A percentile compares a stretch with the other conserved stretches of the same genome.
phyloP scores from a whole-genome alignment of 768 basidiomycete genomes.

The Tricholoma furcatifolium region DNA sequence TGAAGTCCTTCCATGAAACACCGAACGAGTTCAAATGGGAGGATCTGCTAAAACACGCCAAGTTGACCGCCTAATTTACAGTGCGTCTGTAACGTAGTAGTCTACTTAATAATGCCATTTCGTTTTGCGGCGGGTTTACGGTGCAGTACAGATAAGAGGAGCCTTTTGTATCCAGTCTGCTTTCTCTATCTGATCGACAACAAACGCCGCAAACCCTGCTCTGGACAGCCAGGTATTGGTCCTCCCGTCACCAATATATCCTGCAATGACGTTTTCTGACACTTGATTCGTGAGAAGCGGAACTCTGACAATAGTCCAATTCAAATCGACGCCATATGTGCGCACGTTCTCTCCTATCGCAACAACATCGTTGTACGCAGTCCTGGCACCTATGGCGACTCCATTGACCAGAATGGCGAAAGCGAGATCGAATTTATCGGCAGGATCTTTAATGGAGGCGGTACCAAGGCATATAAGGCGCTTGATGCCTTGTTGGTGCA shows the following conservation, averaged over 20 bases:
- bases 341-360: conserved; percentile 59
- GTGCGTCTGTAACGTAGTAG: background rate
- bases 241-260: conserved; percentile 67
- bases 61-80: conserved; percentile 22
- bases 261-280: conserved; percentile 48
- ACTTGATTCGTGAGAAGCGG: conserved; percentile 55
- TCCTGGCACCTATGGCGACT: conserved; percentile 41
- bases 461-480: conserved; percentile 71
- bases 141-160: conserved; percentile 34
- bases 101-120: background rate
- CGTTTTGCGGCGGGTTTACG: background rate
- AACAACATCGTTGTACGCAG: conserved; percentile 69
- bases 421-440: conserved; percentile 52
- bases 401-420: conserved; percentile 44
- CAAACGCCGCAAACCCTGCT: conserved; percentile 59
- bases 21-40: conserved; percentile 84
- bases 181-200: conserved; percentile 53
- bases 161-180: conserved; percentile 60
- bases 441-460: conserved; percentile 57
- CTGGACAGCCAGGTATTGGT: conserved; percentile 50
- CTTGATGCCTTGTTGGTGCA: conserved; percentile 50
- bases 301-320: conserved; percentile 73
- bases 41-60: conserved; percentile 60
- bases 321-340: conserved; percentile 44
- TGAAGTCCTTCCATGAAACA: conserved; percentile 74